Evolutionary conservation across 2,329 filamentous ascomycete species (phyloP).

Genomic region (Hymenoscyphus albidus): DNA sequence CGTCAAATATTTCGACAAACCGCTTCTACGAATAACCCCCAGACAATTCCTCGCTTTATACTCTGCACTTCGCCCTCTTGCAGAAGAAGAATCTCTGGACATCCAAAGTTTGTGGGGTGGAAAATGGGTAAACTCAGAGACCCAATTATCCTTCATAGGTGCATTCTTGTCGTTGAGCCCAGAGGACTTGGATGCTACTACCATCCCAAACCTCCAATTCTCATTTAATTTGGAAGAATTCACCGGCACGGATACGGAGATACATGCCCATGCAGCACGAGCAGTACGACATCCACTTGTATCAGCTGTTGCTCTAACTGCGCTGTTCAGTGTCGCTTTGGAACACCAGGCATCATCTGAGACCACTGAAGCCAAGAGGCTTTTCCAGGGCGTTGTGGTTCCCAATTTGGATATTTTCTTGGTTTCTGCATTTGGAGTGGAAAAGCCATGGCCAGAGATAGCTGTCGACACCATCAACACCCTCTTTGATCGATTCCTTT

Average conservation of each 20-base stretch:
- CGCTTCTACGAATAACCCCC: slow-evolving; percentile 69
- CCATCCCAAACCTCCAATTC: slow-evolving; percentile 75
- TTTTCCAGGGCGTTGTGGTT: slow-evolving; percentile 64
- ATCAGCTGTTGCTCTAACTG: slow-evolving; percentile 76
- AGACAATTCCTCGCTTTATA: slow-evolving; percentile 80
- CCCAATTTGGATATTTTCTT: slow-evolving; percentile 77
- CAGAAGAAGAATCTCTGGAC: slow-evolving; percentile 65
- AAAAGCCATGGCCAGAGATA: slow-evolving; percentile 71
- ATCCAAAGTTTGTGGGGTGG: slow-evolving; percentile 90
- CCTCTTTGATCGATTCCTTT: slow-evolving; percentile 78
- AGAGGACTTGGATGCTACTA: slow-evolving; percentile 75
- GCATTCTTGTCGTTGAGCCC: slow-evolving; percentile 76
- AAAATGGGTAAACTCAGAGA: slow-evolving; percentile 77
- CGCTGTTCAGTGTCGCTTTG: slow-evolving; percentile 62
- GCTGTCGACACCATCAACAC: slow-evolving; percentile 73
- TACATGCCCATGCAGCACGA: slow-evolving; percentile 56
- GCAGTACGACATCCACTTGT: slow-evolving; percentile 84
- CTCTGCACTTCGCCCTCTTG: slow-evolving; percentile 70
- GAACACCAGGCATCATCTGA: slow-evolving; percentile 59
- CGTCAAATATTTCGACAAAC: slow-evolving; percentile 75
- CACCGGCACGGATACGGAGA: slow-evolving; percentile 53
- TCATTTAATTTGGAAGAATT: slow-evolving; percentile 70
- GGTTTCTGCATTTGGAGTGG: slow-evolving; percentile 72
- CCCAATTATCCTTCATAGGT: slow-evolving; percentile 89
- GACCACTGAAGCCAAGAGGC: slow-evolving; percentile 58